phyloP scores from a whole-genome alignment of 2,329 filamentous ascomycete species.

The Diaporthe eres region DNA sequence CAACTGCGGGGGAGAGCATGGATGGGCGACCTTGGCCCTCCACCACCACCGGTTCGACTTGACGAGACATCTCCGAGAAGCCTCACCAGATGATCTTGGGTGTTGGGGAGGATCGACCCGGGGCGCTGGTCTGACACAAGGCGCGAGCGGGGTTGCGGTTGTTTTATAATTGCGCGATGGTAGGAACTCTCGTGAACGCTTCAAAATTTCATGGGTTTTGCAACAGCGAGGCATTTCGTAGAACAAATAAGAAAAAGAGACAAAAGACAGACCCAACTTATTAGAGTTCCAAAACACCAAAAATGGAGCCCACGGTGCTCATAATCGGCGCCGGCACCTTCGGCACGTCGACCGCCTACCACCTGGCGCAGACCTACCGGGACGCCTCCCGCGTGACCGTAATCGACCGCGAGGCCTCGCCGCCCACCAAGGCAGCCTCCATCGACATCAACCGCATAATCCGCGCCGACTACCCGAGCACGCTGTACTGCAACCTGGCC shows the following conservation, averaged over 20 bases:
- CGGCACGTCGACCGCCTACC: conserved; percentile 35
- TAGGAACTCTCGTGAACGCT: not conserved
- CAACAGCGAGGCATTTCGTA: not conserved
- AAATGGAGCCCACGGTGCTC: conserved; percentile 32
- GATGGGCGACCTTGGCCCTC: conserved; percentile 19
- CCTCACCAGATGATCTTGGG: not conserved
- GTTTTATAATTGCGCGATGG: not conserved
- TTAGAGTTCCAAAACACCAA: conserved; percentile 15
- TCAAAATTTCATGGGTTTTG: not conserved
- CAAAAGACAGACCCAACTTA: not conserved
- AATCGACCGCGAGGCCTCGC: conserved; percentile 29
- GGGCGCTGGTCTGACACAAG: conserved; percentile 1
- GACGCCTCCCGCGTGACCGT: conserved; percentile 25
- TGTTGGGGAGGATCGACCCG: conserved; percentile 19
- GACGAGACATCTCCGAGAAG: conserved; percentile 30
- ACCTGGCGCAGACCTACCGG: conserved; percentile 28
- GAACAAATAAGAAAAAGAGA: not conserved
- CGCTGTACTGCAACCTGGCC: conserved; percentile 37
- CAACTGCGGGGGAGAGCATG: conserved; percentile 32
- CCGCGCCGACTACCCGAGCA: conserved; percentile 34
- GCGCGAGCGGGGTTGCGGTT: conserved; percentile 6
- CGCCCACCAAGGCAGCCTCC: conserved; percentile 21
- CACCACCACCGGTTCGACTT: conserved; percentile 21
- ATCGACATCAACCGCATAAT: conserved; percentile 37
- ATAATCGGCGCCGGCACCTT: conserved; percentile 36